Evolutionary conservation across 108 stramenopile genomes (phyloP), one percentile per base, ranked within the genome.

Genomic region (Nannochloropsis oceanica): DNA sequence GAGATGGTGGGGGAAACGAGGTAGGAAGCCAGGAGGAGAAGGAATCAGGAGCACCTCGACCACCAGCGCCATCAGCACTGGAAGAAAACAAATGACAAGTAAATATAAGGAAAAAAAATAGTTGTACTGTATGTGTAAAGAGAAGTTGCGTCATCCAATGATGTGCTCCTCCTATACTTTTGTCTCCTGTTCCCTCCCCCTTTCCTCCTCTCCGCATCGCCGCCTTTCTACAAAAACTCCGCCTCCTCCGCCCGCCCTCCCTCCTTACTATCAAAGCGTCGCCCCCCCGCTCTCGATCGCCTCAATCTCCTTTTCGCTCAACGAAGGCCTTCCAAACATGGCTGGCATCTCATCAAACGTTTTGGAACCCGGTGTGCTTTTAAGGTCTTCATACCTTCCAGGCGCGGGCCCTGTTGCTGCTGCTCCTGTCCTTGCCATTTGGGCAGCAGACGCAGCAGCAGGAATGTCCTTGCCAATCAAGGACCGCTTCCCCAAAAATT

Each of bases 301-400:
- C 79, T 94, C 95, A 92, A 96, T 96, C 91, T 97, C 97, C 34
- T 93, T 95, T 27, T 95, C 94, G 25, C 93, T 90, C 86, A 97
- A 91, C 12, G 82, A 42, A 1, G 95, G 95, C 44, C 96, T 85
- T 59, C 97, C 97, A 84, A 93, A 95, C 90, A 91, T 94, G 20
- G 94, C 92, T 13, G 83, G 82, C 27, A 88, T 43, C 84, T 88
- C 83, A 8, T 11, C 18, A 26, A 88, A 79, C 24, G 59, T 44
- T 11, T 83, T 73, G 20, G 84, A 83, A 8, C 87, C 87, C 0
- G 87, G 84, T 22, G 79, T 84, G 87, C 80, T 79, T 34, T 46
- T 44, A 13, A 13, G 13, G 5, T 42, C 34, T 7, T 34, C 26
- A 2, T 43, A n/a, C 81, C 42, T 12, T 2, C 5, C 81, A 13